Evolutionary conservation across 352 stramenopile genomes (phyloP).

Genomic region (Blastocystis sp.): DNA sequence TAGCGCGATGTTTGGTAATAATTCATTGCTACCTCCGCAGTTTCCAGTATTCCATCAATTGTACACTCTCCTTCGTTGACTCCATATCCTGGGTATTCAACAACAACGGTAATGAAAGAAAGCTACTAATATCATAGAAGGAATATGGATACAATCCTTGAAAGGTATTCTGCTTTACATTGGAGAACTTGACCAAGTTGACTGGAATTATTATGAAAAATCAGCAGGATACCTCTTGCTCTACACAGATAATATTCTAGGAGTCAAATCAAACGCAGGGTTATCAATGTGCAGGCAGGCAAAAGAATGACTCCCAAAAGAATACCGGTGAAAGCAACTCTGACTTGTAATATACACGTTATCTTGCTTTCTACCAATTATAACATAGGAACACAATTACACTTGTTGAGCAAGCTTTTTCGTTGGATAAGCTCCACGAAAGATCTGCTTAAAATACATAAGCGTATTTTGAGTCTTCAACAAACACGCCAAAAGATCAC

Average conservation of each 20-base stretch:
- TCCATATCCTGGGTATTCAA: conserved; percentile 52
- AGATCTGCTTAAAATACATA: not conserved
- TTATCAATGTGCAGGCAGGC: not conserved
- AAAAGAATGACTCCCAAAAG: not conserved
- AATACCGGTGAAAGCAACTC: not conserved
- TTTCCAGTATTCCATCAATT: not conserved
- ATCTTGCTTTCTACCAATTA: not conserved
- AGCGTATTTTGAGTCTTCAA: not conserved
- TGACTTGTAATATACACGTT: not conserved
- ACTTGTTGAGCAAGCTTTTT: not conserved
- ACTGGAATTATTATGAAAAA: conserved; percentile 5
- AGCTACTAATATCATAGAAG: not conserved
- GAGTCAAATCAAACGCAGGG: not conserved
- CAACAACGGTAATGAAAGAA: not conserved
- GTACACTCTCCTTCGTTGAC: not conserved
- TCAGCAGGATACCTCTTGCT: not conserved
- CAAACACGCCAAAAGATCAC: not conserved
- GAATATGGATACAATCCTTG: not conserved
- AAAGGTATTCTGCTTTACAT: not conserved
- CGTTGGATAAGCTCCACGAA: conserved; percentile 12
- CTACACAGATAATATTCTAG: not conserved
- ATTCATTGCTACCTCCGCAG: not conserved
- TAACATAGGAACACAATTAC: not conserved
- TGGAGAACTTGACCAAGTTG: not conserved
- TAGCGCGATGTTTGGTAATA: conserved; percentile 24